These are phyloP conservation scores for Pseudocercospora crystallina DNA, from an alignment of 2,329 filamentous ascomycete species.

Conservation along the genomic window DNA sequence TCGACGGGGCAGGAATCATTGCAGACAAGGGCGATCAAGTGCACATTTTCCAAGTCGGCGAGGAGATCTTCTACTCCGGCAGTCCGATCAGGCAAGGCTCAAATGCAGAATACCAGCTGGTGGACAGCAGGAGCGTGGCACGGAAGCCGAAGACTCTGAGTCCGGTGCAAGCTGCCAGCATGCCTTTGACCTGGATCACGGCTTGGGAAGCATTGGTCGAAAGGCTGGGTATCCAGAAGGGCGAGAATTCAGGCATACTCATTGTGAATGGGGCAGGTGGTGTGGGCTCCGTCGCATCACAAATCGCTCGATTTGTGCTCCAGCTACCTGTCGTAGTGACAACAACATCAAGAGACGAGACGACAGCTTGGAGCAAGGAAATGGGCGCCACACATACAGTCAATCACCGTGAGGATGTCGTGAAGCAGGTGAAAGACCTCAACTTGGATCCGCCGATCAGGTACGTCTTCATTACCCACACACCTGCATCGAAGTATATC, in stretches of 20 bases:
- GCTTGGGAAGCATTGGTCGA: conserved; percentile 47
- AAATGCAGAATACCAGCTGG: conserved; percentile 45
- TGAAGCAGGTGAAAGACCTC: conserved; percentile 39
- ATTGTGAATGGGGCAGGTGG: conserved; percentile 50
- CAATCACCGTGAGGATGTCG: conserved; percentile 44
- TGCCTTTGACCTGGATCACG: conserved; percentile 47
- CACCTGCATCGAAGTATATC: conserved; percentile 44
- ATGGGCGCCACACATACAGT: conserved; percentile 48
- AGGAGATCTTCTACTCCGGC: conserved; percentile 46
- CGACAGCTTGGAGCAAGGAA: conserved; percentile 38
- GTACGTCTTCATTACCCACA: conserved; percentile 46
- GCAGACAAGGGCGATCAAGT: conserved; percentile 31
- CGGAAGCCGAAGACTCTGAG: conserved; percentile 42
- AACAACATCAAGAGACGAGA: conserved; percentile 45
- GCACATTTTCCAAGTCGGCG: conserved; percentile 42
- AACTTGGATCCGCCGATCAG: conserved; percentile 40
- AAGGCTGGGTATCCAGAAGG: conserved; percentile 41
- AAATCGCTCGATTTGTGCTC: conserved; percentile 44
- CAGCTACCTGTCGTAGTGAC: conserved; percentile 46
- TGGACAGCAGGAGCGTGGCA: conserved; percentile 43
- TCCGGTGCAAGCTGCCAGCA: conserved; percentile 42
- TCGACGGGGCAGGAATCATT: conserved; percentile 45
- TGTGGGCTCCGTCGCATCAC: conserved; percentile 45
- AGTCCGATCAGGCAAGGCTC: conserved; percentile 42
- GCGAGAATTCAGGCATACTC: conserved; percentile 35